Evolutionary conservation across 2,329 filamentous ascomycete genomes (phyloP).

Genomic region (Stagonosporopsis chrysanthemi): DNA sequence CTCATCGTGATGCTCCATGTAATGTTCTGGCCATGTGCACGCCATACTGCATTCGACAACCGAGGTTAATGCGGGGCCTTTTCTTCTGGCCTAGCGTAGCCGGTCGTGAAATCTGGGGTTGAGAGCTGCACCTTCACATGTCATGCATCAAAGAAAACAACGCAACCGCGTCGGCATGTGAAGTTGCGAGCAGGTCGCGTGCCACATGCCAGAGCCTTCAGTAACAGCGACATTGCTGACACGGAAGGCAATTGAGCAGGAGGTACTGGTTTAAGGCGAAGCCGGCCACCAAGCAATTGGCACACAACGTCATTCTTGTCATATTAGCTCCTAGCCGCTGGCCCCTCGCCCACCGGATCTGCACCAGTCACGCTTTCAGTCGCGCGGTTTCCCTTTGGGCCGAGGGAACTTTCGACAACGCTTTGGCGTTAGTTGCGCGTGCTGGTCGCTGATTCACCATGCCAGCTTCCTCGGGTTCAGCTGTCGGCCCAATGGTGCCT

Average conservation of each 20-base stretch:
- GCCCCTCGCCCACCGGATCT: conserved; percentile 28
- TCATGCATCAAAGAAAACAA: conserved; percentile 22
- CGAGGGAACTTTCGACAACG: conserved; percentile 34
- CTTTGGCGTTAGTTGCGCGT: conserved; percentile 19
- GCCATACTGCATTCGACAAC: conserved; percentile 19
- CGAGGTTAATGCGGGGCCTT: conserved; percentile 19
- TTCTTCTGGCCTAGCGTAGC: conserved; percentile 13
- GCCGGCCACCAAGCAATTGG: conserved; percentile 38
- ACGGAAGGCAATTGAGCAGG: conserved; percentile 3
- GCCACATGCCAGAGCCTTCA: conserved; percentile 8
- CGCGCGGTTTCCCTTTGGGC: conserved; percentile 41
- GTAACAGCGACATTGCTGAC: neutral
- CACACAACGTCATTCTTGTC: conserved; percentile 44
- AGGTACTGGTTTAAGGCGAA: neutral
- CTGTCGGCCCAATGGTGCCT: conserved; percentile 47
- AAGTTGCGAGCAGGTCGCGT: conserved; percentile 36
- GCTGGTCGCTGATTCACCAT: conserved; percentile 23
- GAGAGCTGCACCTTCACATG: conserved; percentile 42
- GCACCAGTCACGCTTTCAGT: conserved; percentile 17
- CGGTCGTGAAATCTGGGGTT: conserved; percentile 15
- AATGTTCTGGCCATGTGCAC: conserved; percentile 15
- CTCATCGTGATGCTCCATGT: conserved; percentile 12
- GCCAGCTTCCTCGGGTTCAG: conserved; percentile 38
- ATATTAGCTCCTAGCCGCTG: conserved; percentile 25
- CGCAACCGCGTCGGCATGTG: conserved; percentile 36